Evolutionary conservation across 768 basidiomycete genomes (phyloP).

Genomic region (Rhizopogon sp.): DNA sequence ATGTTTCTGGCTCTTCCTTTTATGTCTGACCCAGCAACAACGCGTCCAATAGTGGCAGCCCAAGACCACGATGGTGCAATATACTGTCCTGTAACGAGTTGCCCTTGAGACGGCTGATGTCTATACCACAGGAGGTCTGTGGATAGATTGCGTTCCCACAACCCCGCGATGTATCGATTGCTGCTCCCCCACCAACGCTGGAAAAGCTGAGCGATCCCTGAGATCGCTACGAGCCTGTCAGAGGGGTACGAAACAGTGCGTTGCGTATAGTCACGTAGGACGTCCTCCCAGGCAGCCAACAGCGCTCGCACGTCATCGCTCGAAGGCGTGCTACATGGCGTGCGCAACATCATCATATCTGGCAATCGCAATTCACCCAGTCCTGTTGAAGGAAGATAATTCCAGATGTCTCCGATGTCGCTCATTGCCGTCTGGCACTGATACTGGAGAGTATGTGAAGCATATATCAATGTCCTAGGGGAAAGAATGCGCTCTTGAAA

Average conservation of each 20-base stretch:
- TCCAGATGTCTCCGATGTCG: neutral
- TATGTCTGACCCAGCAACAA: neutral
- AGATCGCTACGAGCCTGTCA: conserved; percentile 3
- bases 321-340: neutral
- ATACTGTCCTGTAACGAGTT: neutral
- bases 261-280: neutral
- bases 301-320: neutral
- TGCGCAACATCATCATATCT: neutral
- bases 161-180: conserved; percentile 3
- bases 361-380: neutral
- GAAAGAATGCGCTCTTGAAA: conserved; percentile 5
- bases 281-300: neutral
- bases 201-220: conserved; percentile 2
- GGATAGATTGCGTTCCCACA: conserved; percentile 3
- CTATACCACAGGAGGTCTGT: conserved; percentile 3
- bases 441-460: conserved; percentile 2
- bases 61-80: conserved; percentile 7
- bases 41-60: conserved; percentile 1
- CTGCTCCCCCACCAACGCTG: neutral
- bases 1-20: neutral
- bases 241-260: neutral
- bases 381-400: neutral
- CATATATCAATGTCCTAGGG: conserved; percentile 1
- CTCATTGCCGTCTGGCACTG: neutral
- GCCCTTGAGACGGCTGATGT: neutral